Evolutionary conservation across 2,329 filamentous ascomycete species (phyloP).

Genomic region (Neopestalotiopsis sp.): DNA sequence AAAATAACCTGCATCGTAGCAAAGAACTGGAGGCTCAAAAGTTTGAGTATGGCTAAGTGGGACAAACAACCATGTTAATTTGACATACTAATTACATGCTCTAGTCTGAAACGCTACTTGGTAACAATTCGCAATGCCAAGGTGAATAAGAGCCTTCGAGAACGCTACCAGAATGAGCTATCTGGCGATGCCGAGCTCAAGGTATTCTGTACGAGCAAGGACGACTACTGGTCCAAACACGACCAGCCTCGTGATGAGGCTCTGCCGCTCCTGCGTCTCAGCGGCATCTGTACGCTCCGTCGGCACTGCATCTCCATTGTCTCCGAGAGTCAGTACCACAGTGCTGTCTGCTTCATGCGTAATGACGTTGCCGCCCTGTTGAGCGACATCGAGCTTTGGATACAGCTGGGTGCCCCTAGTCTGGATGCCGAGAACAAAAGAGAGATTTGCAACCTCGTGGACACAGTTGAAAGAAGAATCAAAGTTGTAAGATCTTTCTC

Average conservation of each 20-base stretch:
- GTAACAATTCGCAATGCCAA: slow-evolving; percentile 44
- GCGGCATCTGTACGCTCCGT: slow-evolving; percentile 47
- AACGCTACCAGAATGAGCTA: slow-evolving; percentile 34
- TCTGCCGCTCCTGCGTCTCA: slow-evolving; percentile 42
- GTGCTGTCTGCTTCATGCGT: slow-evolving; percentile 43
- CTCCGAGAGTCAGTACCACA: slow-evolving; percentile 45
- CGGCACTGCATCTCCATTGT: slow-evolving; percentile 52
- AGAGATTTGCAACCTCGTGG: slow-evolving; percentile 37
- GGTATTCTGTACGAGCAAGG: slow-evolving; percentile 53
- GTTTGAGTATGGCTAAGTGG: background rate
- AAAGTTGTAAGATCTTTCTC: slow-evolving; percentile 19
- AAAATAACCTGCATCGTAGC: background rate
- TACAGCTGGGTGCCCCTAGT: slow-evolving; percentile 46
- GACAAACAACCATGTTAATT: background rate
- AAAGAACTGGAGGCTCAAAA: background rate
- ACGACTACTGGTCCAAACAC: slow-evolving; percentile 46
- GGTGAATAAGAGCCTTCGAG: slow-evolving; percentile 36
- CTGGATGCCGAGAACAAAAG: slow-evolving; percentile 42
- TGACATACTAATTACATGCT: background rate
- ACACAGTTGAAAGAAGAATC: slow-evolving; percentile 37
- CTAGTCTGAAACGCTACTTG: slow-evolving; percentile 37
- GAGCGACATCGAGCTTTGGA: slow-evolving; percentile 48
- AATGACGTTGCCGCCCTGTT: slow-evolving; percentile 48
- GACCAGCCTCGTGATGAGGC: slow-evolving; percentile 29
- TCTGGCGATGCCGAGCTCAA: slow-evolving; percentile 29